phyloP scores from a whole-genome alignment of 495 filamentous ascomycete species.

The Talaromyces liani region DNA sequence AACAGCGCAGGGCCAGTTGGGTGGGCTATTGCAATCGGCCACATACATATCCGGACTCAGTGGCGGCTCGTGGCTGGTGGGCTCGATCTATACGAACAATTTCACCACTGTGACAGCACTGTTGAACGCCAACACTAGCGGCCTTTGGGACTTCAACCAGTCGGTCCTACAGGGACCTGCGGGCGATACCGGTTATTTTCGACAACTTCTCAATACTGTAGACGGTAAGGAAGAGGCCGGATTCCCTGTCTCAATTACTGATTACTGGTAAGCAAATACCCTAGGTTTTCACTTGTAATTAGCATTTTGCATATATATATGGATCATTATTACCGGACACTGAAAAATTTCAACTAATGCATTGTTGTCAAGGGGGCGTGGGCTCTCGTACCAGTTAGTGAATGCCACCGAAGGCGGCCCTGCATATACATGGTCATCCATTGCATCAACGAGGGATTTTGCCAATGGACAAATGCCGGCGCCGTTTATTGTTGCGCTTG shows the following conservation, averaged over 20 bases:
- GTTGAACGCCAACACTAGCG: conserved; percentile 43
- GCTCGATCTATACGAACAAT: conserved; percentile 83
- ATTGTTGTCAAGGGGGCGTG: conserved; percentile 43
- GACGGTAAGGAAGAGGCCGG: conserved; percentile 59
- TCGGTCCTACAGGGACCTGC: conserved; percentile 67
- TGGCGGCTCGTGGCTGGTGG: conserved; percentile 83
- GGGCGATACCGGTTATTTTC: conserved; percentile 56
- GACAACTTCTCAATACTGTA: conserved; percentile 54
- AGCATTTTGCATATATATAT: not conserved
- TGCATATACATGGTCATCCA: conserved; percentile 80
- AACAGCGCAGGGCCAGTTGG: conserved; percentile 61
- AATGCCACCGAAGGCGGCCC: conserved; percentile 71
- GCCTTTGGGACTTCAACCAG: conserved; percentile 69
- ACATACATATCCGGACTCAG: conserved; percentile 84
- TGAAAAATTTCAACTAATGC: not conserved
- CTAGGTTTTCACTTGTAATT: too few species aligned
- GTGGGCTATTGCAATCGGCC: conserved; percentile 74
- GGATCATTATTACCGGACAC: too few species aligned
- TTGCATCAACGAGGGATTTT: conserved; percentile 63
- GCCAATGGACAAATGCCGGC: conserved; percentile 64
- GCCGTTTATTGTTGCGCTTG: conserved; percentile 75
- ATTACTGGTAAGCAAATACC: conserved; percentile 58
- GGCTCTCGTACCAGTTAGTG: conserved; percentile 77
- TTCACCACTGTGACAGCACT: conserved; percentile 67
- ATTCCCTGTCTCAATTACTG: conserved; percentile 72